Evolutionary conservation across 805 yeast species (phyloP), one percentile per base, ranked within the genome.

Genomic region (baker's yeast (Saccharomyces cerevisiae)): DNA sequence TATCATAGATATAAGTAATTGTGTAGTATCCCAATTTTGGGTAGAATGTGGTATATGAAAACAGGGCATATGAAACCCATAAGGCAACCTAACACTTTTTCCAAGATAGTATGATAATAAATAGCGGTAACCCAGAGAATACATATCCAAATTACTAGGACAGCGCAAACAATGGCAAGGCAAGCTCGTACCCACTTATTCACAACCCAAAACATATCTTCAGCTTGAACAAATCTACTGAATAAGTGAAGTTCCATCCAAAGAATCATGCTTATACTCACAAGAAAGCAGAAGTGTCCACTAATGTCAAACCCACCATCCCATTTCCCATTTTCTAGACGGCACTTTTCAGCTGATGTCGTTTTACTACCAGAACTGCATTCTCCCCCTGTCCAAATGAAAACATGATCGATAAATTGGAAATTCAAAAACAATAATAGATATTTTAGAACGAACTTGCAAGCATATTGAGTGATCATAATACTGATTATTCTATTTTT

Each of bases 91-190:
- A 81, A 73, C 1, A 87, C 54, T 64, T 90, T 90, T 66, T 92
- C 98, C 1, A 70, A 53, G 10, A 85, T 64, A 1, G 94, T 82
- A 70, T 92, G 98, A 75, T 90, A 92, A 67, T 88, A 87, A 13
- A 85, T 73, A 49, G 90, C 79, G 0, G 98, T 92, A 76, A 89
- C 81, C 21, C 84, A 70, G 31, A 90, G 73, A 41, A 74, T 52
- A 17, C 57, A 49, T 82, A 85, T 82, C 84, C 92, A 89, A 2
- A 68, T 55, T 2, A 53, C n/a, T 17, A 75, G 57, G 1, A 64
- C 58, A 8, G 51, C 11, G 1, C 64, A 6, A 2, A 55, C 51
- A 3, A 41, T 21, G 2, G 17, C 46, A 17, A 62, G 21, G 2
- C 55, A 53, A 14, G 50, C 46, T 31, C 48, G 54, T 31, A 51